phyloP scores from a whole-genome alignment of 495 filamentous ascomycete species.

The Evernia prunastri region DNA sequence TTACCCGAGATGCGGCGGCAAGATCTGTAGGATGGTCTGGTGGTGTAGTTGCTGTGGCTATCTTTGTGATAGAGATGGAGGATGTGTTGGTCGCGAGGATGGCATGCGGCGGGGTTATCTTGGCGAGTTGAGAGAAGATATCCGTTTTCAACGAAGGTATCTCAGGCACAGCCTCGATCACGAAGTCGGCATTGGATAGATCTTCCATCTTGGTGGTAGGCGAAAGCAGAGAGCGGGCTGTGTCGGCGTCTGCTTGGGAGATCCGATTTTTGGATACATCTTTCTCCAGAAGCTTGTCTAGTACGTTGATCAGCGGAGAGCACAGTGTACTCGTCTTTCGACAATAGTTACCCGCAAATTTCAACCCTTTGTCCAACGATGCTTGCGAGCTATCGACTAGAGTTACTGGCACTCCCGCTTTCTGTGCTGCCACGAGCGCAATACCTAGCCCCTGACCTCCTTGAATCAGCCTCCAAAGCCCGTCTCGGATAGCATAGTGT shows the following conservation, averaged over 20 bases:
- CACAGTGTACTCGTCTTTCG: not conserved
- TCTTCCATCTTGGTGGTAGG: slow-evolving; percentile 69
- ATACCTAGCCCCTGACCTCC: slow-evolving; percentile 79
- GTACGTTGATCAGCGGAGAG: slow-evolving; percentile 9
- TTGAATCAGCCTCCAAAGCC: slow-evolving; percentile 10
- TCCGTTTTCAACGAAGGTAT: slow-evolving; percentile 77
- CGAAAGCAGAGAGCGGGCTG: slow-evolving; percentile 57
- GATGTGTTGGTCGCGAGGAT: slow-evolving; percentile 97
- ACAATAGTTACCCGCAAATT: slow-evolving; percentile 65
- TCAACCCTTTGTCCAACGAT: slow-evolving; percentile 84
- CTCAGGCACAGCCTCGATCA: slow-evolving; percentile 97
- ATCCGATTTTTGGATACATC: slow-evolving; percentile 80
- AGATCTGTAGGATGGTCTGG: slow-evolving; percentile 63
- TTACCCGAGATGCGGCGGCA: slow-evolving; percentile 76
- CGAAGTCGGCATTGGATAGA: slow-evolving; percentile 83
- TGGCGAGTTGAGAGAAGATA: slow-evolving; percentile 80
- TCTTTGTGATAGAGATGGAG: slow-evolving; percentile 93
- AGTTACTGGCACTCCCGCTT: slow-evolving; percentile 75
- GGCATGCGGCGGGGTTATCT: slow-evolving; percentile 77
- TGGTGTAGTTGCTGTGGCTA: slow-evolving; percentile 74
- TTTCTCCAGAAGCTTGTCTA: slow-evolving; percentile 88
- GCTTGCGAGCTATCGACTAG: slow-evolving; percentile 79
- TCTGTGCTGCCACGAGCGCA: slow-evolving; percentile 86
- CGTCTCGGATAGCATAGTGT: slow-evolving; percentile 5
- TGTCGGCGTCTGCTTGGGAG: slow-evolving; percentile 68